A percentile compares a stretch with the other conserved stretches of the same genome.
Evolutionary conservation across 148 eudicot genomes (phyloP).

Genomic region (Nepenthes gracilis): DNA sequence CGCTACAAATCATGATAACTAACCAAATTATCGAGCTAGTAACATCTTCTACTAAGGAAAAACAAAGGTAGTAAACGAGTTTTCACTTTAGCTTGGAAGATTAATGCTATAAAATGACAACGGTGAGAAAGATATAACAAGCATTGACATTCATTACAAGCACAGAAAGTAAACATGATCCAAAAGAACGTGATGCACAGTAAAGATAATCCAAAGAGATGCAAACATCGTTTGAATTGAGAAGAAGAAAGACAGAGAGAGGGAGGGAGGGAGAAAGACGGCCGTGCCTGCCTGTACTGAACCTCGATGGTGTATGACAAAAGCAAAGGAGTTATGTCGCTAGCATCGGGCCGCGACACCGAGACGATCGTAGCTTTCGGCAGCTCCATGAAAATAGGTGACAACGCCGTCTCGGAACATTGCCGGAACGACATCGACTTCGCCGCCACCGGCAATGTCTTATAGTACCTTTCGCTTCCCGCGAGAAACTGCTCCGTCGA

Average conservation of each 20-base stretch:
- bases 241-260: background rate
- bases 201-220: no score
- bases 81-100: no score
- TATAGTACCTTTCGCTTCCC: conserved; percentile 14
- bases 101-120: background rate
- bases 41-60: no score
- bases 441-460: conserved; percentile 18
- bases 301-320: conserved; percentile 72
- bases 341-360: conserved; percentile 67
- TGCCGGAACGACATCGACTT: conserved; percentile 23
- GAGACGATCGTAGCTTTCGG: conserved; percentile 64
- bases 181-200: no score
- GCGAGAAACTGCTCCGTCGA: conserved; percentile 22
- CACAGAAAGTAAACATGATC: background rate
- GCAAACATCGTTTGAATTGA: no score
- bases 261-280: conserved; percentile 3
- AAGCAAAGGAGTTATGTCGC: conserved; percentile 72
- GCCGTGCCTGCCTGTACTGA: conserved; percentile 77
- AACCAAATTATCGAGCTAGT: no score
- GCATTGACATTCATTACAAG: background rate
- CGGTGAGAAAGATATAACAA: background rate
- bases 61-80: no score
- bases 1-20: no score
- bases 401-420: conserved; percentile 14
- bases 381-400: conserved; percentile 63